phyloP scores from a whole-genome alignment of 1,284 basidiomycete species.

The Ustilago vetiveriae region DNA sequence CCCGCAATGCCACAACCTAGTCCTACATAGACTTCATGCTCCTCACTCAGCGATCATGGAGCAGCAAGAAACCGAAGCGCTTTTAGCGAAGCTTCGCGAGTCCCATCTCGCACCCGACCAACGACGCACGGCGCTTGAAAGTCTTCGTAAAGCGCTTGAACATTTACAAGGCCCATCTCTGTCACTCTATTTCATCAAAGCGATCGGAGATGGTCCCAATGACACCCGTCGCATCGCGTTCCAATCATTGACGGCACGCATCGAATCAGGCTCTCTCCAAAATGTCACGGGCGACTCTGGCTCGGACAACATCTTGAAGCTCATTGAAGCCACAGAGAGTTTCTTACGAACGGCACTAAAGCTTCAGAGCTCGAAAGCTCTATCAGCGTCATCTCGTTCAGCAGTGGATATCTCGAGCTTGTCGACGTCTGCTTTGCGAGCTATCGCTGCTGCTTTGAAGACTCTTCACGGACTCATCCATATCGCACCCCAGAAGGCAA shows the following conservation, averaged over 20 bases:
- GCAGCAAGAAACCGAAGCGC: background rate
- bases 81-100: slow-evolving; percentile 20
- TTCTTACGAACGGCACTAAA: slow-evolving; percentile 20
- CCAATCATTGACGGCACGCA: slow-evolving; percentile 2
- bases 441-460: slow-evolving; percentile 38
- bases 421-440: slow-evolving; percentile 20
- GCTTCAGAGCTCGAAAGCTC: slow-evolving; percentile 6
- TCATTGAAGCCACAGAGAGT: slow-evolving; percentile 8
- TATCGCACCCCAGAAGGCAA: slow-evolving; percentile 2
- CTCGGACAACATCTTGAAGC: background rate
- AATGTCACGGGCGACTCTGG: background rate
- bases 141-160: slow-evolving; percentile 5
- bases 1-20: background rate
- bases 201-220: slow-evolving; percentile 12
- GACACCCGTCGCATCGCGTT: slow-evolving; percentile 19
- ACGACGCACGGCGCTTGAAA: slow-evolving; percentile 17
- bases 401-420: slow-evolving; percentile 5
- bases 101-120: slow-evolving; percentile 29
- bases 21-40: no score
- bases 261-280: slow-evolving; percentile 4
- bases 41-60: background rate
- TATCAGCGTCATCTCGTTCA: background rate
- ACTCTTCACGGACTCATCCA: slow-evolving; percentile 22
- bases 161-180: background rate
- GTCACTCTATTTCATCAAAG: background rate